These are phyloP conservation scores for Backusella liffmaniae DNA, from an alignment of 192 early-diverging fungal genomes.

Conservation along the genomic window DNA sequence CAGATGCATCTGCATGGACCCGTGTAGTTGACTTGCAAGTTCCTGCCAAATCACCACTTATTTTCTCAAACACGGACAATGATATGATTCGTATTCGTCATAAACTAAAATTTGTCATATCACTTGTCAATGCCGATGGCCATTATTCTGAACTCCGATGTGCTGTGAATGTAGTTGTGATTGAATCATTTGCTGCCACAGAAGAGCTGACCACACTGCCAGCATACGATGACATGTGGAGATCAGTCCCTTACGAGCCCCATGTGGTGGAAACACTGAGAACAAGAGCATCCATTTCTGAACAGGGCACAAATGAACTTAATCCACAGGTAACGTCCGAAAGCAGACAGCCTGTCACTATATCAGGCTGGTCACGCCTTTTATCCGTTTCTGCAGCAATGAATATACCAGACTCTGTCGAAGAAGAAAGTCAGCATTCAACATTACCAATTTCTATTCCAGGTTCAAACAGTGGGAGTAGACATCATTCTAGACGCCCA, in stretches of 20 bases:
- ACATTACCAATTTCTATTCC: slow-evolving; percentile 10
- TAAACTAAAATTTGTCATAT: slow-evolving; percentile 39
- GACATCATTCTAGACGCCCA: slow-evolving; percentile 6
- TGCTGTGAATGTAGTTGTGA: slow-evolving; percentile 32
- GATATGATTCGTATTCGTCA: slow-evolving; percentile 39
- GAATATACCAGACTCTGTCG: not conserved
- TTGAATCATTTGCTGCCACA: slow-evolving; percentile 26
- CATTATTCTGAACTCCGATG: slow-evolving; percentile 40
- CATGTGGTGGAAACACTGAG: slow-evolving; percentile 18
- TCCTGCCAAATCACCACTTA: slow-evolving; percentile 13
- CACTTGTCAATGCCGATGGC: slow-evolving; percentile 31
- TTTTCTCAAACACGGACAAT: slow-evolving; percentile 37
- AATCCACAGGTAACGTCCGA: not conserved
- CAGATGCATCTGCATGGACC: slow-evolving; percentile 13
- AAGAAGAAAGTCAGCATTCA: not conserved
- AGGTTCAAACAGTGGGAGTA: slow-evolving; percentile 5
- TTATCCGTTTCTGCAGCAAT: slow-evolving; percentile 14
- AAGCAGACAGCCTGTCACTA: slow-evolving; percentile 16
- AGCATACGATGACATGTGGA: slow-evolving; percentile 31
- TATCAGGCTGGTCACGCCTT: slow-evolving; percentile 20
- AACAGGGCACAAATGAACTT: not conserved
- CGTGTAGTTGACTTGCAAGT: slow-evolving; percentile 12
- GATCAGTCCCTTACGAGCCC: slow-evolving; percentile 34
- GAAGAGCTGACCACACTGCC: slow-evolving; percentile 25
- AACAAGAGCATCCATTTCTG: slow-evolving; percentile 1